Evolutionary conservation across 495 filamentous ascomycete genomes (phyloP).

Genomic region (Penicillium alfredii): DNA sequence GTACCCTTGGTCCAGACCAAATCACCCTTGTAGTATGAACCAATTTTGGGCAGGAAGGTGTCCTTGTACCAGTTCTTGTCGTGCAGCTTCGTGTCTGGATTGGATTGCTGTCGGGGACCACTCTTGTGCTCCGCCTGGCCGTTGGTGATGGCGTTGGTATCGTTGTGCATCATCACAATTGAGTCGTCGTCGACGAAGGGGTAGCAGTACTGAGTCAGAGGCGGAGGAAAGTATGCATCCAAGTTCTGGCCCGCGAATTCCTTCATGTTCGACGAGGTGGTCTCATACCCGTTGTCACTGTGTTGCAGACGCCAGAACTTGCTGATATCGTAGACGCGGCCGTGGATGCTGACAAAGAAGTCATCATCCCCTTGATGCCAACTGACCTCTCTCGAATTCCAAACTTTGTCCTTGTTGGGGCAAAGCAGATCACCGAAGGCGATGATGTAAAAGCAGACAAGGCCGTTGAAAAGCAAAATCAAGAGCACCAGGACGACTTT

Average conservation of each 20-base stretch:
- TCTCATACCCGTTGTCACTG: slow-evolving; percentile 56
- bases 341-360: slow-evolving; percentile 84
- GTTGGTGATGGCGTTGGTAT: slow-evolving; percentile 43
- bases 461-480: slow-evolving; percentile 76
- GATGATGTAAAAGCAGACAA: slow-evolving; percentile 90
- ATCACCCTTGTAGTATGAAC: slow-evolving; percentile 79
- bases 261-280: slow-evolving; percentile 61
- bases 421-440: slow-evolving; percentile 79
- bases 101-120: slow-evolving; percentile 48
- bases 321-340: slow-evolving; percentile 85
- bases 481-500: slow-evolving; percentile 78
- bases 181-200: slow-evolving; percentile 52
- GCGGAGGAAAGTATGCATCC: slow-evolving; percentile 77
- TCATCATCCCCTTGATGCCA: slow-evolving; percentile 66
- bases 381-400: slow-evolving; percentile 65
- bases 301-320: slow-evolving; percentile 83
- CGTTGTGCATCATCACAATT: slow-evolving; percentile 54
- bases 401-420: slow-evolving; percentile 87
- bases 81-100: slow-evolving; percentile 50
- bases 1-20: slow-evolving; percentile 63
- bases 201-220: slow-evolving; percentile 67
- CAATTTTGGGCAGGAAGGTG: slow-evolving; percentile 70
- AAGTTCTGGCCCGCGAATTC: slow-evolving; percentile 71
- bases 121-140: slow-evolving; percentile 57
- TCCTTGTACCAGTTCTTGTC: slow-evolving; percentile 69